Base-by-base conservation (phyloP, 1,139 yeast genomes). In the Saccharomyces hybrid region DNA sequence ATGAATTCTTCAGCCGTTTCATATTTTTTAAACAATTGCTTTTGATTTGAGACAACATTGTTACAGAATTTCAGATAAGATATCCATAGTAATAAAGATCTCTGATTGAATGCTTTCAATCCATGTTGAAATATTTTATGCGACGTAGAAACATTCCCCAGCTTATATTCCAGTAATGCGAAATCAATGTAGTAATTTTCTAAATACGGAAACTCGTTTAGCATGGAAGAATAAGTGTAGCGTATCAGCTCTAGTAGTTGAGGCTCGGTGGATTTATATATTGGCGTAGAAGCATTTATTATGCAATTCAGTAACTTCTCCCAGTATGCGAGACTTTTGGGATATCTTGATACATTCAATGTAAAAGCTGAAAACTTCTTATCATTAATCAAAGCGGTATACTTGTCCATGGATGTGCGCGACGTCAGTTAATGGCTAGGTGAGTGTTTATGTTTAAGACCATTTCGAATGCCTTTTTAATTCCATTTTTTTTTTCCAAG, bases 131-230 rank as follows among this genome's bases (percentile, higher is more conserved):
- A 93, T 0, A 88, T 75, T 1, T 59, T 63, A 48, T 72, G 75
- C 2, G 88, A 80, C 3, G 69, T 65, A 0, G 73, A 74, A 0
- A 83, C 75, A 58, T 79, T 70, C 0, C 89, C 88, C 32, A 87
- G 67, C 50, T 76, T 75, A 65, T 81, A 86, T 67, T 84, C 88
- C 71, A 81, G 74, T 26, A 77, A 73, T 0, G 97, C 96, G 67
- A 79, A 88, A 58, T 82, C 80, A 48, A 85, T 76, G 93, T 97
- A 88, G 68, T 87, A 88, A 50, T 87, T 88, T 63, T 84, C 88
- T 42, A 86, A 70, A 41, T 78, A 73, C 0, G 98, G 98, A 68
- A 78, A 90, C 54, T 78, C 76, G 1, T 70, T 72, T 13, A 93
- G 73, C 53, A 91, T 72, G 25, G 80, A 76, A 51, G 78, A 78